phyloP scores from a whole-genome alignment of 257 asterid species.

The Nicotiana tomentosiformis region DNA sequence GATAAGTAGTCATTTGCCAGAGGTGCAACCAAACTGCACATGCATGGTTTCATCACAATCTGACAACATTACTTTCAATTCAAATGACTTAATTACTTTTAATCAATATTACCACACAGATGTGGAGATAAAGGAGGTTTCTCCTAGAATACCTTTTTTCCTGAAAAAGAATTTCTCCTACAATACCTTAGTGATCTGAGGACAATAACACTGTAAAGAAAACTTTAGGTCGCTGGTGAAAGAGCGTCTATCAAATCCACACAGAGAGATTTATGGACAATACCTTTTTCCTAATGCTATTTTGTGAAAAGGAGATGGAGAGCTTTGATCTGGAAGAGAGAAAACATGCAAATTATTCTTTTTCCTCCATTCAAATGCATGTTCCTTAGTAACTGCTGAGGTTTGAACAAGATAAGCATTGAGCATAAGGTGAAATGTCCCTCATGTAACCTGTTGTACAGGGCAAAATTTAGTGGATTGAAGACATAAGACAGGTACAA shows the following conservation, averaged over 20 bases:
- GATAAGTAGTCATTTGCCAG: slow-evolving; percentile 27
- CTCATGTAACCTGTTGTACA: neutral
- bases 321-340: neutral
- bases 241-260: neutral
- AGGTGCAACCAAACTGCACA: slow-evolving; percentile 63
- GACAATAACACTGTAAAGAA: neutral
- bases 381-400: neutral
- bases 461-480: neutral
- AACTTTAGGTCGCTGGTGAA: neutral
- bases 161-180: no score
- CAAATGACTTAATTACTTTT: slow-evolving; percentile 21
- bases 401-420: neutral
- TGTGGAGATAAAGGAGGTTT: neutral
- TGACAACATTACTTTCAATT: slow-evolving; percentile 32
- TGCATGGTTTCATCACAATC: slow-evolving; percentile 57
- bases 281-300: neutral
- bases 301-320: neutral
- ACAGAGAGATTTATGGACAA: neutral
- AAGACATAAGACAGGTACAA: neutral
- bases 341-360: neutral
- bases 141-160: neutral
- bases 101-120: slow-evolving; percentile 13
- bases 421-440: neutral
- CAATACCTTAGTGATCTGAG: neutral
- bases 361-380: neutral